Percentiles rank a stretch among this genome's conserved stretches.
These are phyloP conservation scores for Teratosphaeria pseudoeucalypti DNA, from an alignment of 2,329 filamentous ascomycete genomes.

Conservation along the genomic window DNA sequence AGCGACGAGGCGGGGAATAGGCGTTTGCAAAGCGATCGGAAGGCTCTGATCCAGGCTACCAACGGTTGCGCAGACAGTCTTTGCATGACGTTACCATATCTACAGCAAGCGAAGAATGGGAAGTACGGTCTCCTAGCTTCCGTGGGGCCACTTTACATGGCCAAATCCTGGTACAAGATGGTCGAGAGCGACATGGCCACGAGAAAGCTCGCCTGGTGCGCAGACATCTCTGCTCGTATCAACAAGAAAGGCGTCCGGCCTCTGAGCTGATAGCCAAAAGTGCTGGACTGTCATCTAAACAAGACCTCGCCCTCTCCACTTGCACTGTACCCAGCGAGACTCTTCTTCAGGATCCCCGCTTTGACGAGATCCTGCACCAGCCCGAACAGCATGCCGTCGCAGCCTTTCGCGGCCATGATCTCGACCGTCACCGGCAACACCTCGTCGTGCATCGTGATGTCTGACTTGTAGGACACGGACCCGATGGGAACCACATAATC, in stretches of 20 bases:
- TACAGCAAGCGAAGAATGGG: neutral
- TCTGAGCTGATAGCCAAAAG: neutral
- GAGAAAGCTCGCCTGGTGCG: neutral
- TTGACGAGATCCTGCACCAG: conserved; percentile 43
- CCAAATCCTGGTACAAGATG: neutral
- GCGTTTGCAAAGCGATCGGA: neutral
- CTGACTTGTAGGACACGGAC: conserved; percentile 35
- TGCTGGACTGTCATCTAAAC: conserved; percentile 14
- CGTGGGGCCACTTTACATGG: neutral
- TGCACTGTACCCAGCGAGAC: conserved; percentile 33
- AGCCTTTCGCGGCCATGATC: conserved; percentile 49
- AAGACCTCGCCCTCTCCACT: conserved; percentile 33
- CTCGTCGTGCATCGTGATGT: conserved; percentile 40
- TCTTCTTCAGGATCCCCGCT: conserved; percentile 39
- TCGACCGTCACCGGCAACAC: conserved; percentile 48
- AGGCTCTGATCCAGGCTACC: neutral
- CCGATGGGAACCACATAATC: conserved; percentile 39
- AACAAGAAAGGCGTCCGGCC: neutral
- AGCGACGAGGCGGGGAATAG: neutral
- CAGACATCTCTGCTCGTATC: neutral
- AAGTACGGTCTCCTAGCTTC: neutral
- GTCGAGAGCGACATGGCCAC: neutral
- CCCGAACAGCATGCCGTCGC: conserved; percentile 48
- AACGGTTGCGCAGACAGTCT: neutral
- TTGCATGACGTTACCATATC: neutral